These are phyloP conservation scores for Albugo laibachii DNA, from an alignment of 352 stramenopile species.

Conservation along the genomic window DNA sequence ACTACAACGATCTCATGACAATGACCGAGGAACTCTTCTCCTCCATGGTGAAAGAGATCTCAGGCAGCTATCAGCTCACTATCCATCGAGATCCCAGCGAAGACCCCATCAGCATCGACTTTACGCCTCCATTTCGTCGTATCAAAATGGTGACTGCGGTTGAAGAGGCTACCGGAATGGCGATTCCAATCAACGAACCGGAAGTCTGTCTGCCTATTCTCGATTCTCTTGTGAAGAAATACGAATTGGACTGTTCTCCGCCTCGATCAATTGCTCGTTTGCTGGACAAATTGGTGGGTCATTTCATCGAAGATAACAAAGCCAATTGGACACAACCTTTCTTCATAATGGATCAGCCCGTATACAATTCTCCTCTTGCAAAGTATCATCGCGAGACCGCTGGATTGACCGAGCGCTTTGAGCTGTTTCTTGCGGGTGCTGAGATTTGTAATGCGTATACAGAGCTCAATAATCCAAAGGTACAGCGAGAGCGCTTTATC, in stretches of 20 bases:
- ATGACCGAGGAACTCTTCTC: conserved; percentile 90
- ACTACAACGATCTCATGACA: conserved; percentile 97
- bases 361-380: conserved; percentile 93
- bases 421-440: conserved; percentile 92
- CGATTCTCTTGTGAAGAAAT: conserved; percentile 45
- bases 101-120: conserved; percentile 77
- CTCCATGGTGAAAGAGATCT: conserved; percentile 80
- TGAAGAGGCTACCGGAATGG: conserved; percentile 42
- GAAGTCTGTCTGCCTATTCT: conserved; percentile 35
- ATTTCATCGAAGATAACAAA: conserved; percentile 78
- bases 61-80: conserved; percentile 69
- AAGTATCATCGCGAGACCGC: conserved; percentile 90
- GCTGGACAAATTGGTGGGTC: conserved; percentile 75
- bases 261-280: conserved; percentile 59
- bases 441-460: conserved; percentile 98
- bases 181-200: conserved; percentile 51
- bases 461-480: conserved; percentile 95
- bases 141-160: conserved; percentile 84
- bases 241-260: conserved; percentile 42
- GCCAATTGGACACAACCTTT: conserved; percentile 89
- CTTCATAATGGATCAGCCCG: conserved; percentile 97
- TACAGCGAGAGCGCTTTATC: conserved; percentile 67
- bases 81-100: conserved; percentile 74
- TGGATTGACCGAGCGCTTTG: conserved; percentile 94
- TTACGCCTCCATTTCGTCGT: conserved; percentile 87